Percentiles rank a stretch among this genome's conserved stretches.
Evolutionary conservation across 495 filamentous ascomycete species (phyloP).

Genomic region (Schizothecium vesticola): DNA sequence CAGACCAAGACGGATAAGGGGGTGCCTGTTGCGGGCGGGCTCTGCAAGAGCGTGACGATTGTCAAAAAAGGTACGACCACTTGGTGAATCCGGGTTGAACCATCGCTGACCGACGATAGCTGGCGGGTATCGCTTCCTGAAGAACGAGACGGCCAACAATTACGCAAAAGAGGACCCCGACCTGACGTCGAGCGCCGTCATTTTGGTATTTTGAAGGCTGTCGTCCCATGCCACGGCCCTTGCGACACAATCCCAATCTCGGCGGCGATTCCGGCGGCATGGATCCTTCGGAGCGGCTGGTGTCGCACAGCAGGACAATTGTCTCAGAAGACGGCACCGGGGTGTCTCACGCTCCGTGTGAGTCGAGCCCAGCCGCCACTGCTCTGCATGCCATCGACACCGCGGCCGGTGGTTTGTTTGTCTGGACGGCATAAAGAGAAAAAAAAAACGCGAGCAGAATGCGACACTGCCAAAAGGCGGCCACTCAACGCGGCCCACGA

Average conservation of each 20-base stretch:
- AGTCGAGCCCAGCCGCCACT: too few relatives aligned
- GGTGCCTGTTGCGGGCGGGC: background rate
- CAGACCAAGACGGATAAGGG: background rate
- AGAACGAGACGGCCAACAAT: background rate
- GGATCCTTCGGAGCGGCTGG: background rate
- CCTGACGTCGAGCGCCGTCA: background rate
- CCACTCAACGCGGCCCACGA: background rate
- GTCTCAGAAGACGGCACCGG: background rate
- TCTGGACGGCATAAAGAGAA: background rate
- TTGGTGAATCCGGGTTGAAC: background rate
- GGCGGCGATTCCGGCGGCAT: background rate
- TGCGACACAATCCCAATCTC: background rate
- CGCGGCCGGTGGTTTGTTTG: background rate
- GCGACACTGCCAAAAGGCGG: background rate
- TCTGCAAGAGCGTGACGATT: background rate
- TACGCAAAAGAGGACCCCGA: background rate
- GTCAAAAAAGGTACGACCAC: background rate
- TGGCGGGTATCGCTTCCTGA: background rate
- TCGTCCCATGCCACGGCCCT: background rate
- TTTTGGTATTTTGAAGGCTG: background rate
- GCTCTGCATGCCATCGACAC: background rate
- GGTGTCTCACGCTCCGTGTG: background rate
- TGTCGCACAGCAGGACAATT: background rate
- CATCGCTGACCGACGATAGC: background rate
- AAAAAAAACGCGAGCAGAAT: background rate